Evolutionary conservation across 2,329 filamentous ascomycete species (phyloP).

Genomic region (Podosphaera fusca): DNA sequence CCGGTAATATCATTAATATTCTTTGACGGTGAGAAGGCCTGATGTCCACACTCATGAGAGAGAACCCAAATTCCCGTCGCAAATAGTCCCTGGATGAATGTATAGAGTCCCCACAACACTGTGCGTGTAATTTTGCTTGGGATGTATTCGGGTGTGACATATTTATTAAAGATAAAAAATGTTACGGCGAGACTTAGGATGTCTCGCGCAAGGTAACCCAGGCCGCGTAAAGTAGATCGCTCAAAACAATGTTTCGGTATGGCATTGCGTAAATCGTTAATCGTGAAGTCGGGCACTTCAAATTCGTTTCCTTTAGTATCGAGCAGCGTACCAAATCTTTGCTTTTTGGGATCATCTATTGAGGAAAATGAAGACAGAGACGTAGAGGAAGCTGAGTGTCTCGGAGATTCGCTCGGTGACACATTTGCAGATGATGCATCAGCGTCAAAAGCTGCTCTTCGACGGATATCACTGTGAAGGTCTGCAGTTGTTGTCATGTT

Average conservation of each 20-base stretch:
- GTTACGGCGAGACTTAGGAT: constrained; percentile 45
- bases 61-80: constrained; percentile 90
- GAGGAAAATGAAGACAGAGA: constrained; percentile 78
- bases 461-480: constrained; percentile 8
- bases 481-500: constrained; percentile 16
- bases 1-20: constrained; percentile 76
- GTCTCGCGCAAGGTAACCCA: constrained; percentile 72
- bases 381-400: constrained; percentile 53
- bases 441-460: constrained; percentile 12
- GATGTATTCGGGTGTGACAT: constrained; percentile 63
- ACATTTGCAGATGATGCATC: constrained; percentile 31
- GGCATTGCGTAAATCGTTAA: constrained; percentile 91
- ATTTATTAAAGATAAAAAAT: constrained; percentile 78
- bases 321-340: constrained; percentile 40
- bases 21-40: constrained; percentile 86
- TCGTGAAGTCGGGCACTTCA: constrained; percentile 79
- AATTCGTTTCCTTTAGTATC: constrained; percentile 94
- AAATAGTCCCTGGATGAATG: constrained; percentile 74
- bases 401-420: constrained; percentile 36
- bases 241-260: constrained; percentile 96
- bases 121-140: constrained; percentile 44
- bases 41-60: constrained; percentile 93
- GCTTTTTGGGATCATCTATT: constrained; percentile 24
- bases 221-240: constrained; percentile 51
- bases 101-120: constrained; percentile 36